Evolutionary conservation across 345 rosid species (phyloP), one percentile per base, ranked within the genome.

Genomic region (Hirschfeldia incana): DNA sequence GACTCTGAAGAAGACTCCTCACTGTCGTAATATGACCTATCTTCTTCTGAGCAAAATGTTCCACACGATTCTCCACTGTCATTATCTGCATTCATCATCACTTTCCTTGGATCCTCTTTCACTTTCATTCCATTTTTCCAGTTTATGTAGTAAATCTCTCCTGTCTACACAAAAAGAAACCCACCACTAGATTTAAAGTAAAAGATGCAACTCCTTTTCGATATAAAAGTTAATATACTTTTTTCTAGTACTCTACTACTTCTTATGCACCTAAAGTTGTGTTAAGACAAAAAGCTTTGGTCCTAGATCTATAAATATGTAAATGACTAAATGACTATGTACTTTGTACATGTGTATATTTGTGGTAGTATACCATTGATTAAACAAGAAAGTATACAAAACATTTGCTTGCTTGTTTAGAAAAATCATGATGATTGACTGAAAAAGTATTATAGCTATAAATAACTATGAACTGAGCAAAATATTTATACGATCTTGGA

Each of bases 101-200:
- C 79, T 70, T 77, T 63, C 61, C 97, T 86, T 71, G 97, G 98
- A 85, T 90, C 98, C 60, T 91, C 97, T 67, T 78, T 90, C 33
- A 90, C 91, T 78, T 73, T 92, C 89, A 84, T 85, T 46, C 98
- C 98, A n/a, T 84, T 91, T 81, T 89, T 89, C 97, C 98, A 94
- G 84, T 94, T 92, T 81, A 91, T 88, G 81, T 90, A 94, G 77
- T 92, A 94, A 69, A 94, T 82, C 85, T 92, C 98, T 80, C 98
- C 97, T 26, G 95, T 92, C 98, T 94, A 51, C 72, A 75, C 15
- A 49, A 33, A 63, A 5, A 37, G 57, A 62, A 16, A 7, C 11
- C 9, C 67, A 80, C 33, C 66, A 28, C 62, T 1, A 64, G 15
- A 71, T 36, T 69, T 77, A 64, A 78, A 71, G 55, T 68, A 66